Base-by-base conservation (phyloP, 176 grass and related monocot species). In the Metroxylon sagu region DNA sequence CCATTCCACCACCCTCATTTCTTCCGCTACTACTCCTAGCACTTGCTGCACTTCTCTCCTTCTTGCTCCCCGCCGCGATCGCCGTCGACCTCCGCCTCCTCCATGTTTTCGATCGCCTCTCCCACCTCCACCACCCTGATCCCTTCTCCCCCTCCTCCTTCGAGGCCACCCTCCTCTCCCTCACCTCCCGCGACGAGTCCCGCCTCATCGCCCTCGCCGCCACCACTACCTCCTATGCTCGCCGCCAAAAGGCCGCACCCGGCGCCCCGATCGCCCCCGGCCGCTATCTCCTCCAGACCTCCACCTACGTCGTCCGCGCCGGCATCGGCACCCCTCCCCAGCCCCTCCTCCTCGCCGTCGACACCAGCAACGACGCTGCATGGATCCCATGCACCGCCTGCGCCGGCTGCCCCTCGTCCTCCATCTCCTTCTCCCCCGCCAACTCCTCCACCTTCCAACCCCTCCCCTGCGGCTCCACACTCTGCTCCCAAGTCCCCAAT, bases 321-420 rank as follows among this genome's bases (percentile, higher is more conserved):
- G 75, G 72, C 16, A 60, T 96, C 6, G 92, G 92, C n/a, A 77
- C 83, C 15, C 92, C 92, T 3, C 64, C 66, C 26, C 92, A 96
- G 65, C 60, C 59, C 62, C 29, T 87, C 26, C 83, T 85, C 17
- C 87, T 96, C 1, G 72, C 86, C 18, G 78, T 96, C 6, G 92
- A 96, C 87, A 96, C 86, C 77, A 88, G 92, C 79, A 81, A 87
- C 28, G 92, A 96, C 62, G 83, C 80, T 67, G 82, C 92, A 5
- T 96, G 87, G 92, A 76, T 71, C 19, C 83, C 89, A 69, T 96
- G 92, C 77, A 76, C 86, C 6, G 83, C 92, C 14, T 96, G 92
- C 83, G 29, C 17, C 78, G 69, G 68, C 49, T 96, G 92, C 68
- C 83, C 87, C 15, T 57, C 80, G 35, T 43, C 35, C 6, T 68